A percentile compares a stretch with the other conserved stretches of the same genome.
phyloP scores from a whole-genome alignment of 352 stramenopile species.

The Phytophthora pini region DNA sequence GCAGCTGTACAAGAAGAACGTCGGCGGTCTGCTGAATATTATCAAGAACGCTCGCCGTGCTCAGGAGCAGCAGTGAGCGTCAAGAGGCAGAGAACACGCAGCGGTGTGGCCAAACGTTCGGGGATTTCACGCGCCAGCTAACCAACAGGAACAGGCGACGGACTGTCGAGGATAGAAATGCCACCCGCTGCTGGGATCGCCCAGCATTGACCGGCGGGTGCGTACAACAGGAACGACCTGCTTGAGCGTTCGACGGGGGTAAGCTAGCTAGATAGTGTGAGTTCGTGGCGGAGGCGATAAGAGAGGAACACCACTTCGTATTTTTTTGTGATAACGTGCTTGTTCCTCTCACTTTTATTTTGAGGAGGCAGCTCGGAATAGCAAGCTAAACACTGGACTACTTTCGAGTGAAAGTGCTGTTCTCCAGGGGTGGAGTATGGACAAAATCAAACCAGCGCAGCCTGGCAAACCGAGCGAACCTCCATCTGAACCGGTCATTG shows the following conservation, averaged over 20 bases:
- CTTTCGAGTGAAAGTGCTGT: neutral
- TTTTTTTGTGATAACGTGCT: slow-evolving; percentile 9
- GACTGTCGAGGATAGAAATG: neutral
- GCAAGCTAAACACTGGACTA: slow-evolving; percentile 4
- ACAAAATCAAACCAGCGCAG: slow-evolving; percentile 8
- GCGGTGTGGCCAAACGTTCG: slow-evolving; percentile 5
- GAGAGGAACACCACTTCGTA: slow-evolving; percentile 22
- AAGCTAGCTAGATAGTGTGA: too few species aligned
- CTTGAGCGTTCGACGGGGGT: neutral
- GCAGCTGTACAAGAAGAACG: slow-evolving; percentile 94
- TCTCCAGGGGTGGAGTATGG: slow-evolving; percentile 11
- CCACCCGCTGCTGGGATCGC: neutral
- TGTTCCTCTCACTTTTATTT: too few species aligned
- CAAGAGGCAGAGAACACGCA: slow-evolving; percentile 16
- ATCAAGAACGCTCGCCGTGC: slow-evolving; percentile 74
- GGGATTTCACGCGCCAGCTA: slow-evolving; percentile 1
- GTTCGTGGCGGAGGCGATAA: slow-evolving; percentile 4
- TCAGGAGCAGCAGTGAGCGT: slow-evolving; percentile 64
- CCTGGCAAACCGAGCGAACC: neutral
- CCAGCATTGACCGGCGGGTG: neutral
- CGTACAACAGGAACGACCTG: neutral
- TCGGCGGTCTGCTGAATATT: slow-evolving; percentile 89
- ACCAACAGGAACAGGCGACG: neutral
- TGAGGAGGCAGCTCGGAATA: neutral
- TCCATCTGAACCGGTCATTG: neutral